Evolutionary conservation across 1,139 yeast genomes (phyloP).

Genomic region (Pneumocystis jirovecii): DNA sequence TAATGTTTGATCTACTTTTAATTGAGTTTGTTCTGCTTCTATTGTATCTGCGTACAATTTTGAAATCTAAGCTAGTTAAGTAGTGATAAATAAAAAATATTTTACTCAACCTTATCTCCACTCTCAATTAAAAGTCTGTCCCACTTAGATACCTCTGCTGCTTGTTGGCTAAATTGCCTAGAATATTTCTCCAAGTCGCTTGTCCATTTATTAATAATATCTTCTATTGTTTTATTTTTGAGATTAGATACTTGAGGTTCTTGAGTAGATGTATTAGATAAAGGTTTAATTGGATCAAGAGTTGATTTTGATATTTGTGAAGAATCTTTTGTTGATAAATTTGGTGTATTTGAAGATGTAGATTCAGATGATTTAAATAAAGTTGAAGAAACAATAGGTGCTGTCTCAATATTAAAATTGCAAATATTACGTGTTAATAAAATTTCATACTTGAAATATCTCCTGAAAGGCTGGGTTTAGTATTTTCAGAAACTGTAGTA

Average conservation of each 20-base stretch:
- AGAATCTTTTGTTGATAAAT: conserved; percentile 12
- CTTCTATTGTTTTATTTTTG: conserved; percentile 84
- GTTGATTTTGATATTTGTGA: conserved; percentile 5
- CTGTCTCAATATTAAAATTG: background rate
- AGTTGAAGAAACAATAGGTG: conserved; percentile 1
- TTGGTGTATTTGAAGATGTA: conserved; percentile 16
- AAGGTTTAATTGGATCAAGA: conserved; percentile 10
- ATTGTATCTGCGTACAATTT: conserved; percentile 64
- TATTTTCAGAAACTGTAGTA: background rate
- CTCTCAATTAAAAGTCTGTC: conserved; percentile 70
- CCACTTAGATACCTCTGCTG: conserved; percentile 66
- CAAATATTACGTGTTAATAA: background rate
- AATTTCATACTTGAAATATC: background rate
- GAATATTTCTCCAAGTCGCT: conserved; percentile 63
- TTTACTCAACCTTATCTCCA: conserved; percentile 35
- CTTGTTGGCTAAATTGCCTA: conserved; percentile 60
- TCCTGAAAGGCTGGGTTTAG: background rate
- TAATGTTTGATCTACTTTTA: conserved; percentile 73
- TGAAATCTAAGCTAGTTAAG: conserved; percentile 37
- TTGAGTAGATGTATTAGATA: conserved; percentile 19
- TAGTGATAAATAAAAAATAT: background rate
- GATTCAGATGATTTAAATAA: conserved; percentile 13
- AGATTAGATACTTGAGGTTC: conserved; percentile 41
- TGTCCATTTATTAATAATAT: conserved; percentile 86
- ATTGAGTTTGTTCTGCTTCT: conserved; percentile 73